Evolutionary conservation across 2,329 filamentous ascomycete genomes (phyloP).

Genomic region (Apiospora phragmitis): DNA sequence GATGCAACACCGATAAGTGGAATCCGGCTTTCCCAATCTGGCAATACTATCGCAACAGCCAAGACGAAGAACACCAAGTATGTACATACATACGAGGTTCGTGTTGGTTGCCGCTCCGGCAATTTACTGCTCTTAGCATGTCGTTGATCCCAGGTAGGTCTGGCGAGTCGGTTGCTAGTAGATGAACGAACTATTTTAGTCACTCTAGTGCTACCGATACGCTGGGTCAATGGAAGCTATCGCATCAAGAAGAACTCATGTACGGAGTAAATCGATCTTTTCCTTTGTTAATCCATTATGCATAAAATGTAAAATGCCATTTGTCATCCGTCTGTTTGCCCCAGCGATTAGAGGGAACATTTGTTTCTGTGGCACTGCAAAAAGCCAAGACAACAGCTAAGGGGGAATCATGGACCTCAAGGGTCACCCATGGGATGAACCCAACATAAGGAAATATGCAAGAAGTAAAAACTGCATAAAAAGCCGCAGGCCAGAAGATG

Average conservation of each 20-base stretch:
- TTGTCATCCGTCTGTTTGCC: background rate
- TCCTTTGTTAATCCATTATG: no score
- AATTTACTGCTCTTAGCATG: background rate
- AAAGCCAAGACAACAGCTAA: background rate
- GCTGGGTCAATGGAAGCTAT: background rate
- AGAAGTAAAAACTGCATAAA: background rate
- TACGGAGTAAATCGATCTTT: no score
- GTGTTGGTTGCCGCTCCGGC: background rate
- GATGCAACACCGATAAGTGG: background rate
- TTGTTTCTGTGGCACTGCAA: background rate
- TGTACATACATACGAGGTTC: background rate
- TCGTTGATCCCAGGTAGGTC: background rate
- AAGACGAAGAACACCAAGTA: background rate
- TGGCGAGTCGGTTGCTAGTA: background rate
- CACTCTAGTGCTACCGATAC: background rate
- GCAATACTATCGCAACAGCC: background rate
- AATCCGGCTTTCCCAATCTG: background rate
- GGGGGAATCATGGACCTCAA: background rate
- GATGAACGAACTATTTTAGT: background rate
- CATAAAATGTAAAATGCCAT: no score
- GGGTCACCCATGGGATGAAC: constrained; percentile 1
- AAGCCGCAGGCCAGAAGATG: background rate
- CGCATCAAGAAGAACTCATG: background rate
- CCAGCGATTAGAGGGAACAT: background rate
- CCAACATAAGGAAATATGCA: background rate